Conservation (phyloP, 768 basidiomycete genomes). For the Termitomyces sp. region DNA sequence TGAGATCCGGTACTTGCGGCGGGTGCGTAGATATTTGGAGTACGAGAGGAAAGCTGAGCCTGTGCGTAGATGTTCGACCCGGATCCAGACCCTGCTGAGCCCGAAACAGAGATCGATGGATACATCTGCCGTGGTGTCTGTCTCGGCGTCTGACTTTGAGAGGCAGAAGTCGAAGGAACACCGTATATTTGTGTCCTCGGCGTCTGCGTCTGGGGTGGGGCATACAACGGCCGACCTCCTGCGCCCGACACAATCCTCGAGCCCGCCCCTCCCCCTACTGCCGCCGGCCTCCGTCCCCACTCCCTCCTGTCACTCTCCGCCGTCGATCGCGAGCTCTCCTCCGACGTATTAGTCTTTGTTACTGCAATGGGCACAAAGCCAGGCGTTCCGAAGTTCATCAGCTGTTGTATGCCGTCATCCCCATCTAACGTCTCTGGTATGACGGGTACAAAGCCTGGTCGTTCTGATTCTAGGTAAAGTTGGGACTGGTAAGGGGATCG, state of each 20-base stretch:
- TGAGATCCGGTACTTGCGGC: neutral
- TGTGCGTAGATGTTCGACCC: neutral
- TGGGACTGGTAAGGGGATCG: neutral
- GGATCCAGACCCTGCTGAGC: neutral
- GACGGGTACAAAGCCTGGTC: constrained; percentile 13
- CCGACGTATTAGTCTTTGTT: neutral
- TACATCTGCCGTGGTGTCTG: constrained; percentile 6
- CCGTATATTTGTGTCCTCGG: constrained; percentile 1
- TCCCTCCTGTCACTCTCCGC: neutral
- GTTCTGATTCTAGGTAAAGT: neutral
- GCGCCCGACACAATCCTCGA: neutral
- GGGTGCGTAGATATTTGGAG: neutral
- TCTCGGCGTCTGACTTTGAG: constrained; percentile 1
- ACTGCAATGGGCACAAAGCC: neutral
- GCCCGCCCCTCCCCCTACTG: neutral
- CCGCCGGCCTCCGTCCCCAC: neutral
- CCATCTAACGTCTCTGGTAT: constrained; percentile 4
- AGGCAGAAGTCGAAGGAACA: neutral
- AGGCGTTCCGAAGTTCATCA: constrained; percentile 6
- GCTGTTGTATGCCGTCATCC: neutral
- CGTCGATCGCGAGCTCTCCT: constrained; percentile 1
- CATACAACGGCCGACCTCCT: neutral
- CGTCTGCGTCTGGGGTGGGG: neutral
- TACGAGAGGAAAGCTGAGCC: neutral
- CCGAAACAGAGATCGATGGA: neutral